These are phyloP conservation scores for Penicillium sp. DNA, from an alignment of 2,329 filamentous ascomycete genomes.

Conservation along the genomic window DNA sequence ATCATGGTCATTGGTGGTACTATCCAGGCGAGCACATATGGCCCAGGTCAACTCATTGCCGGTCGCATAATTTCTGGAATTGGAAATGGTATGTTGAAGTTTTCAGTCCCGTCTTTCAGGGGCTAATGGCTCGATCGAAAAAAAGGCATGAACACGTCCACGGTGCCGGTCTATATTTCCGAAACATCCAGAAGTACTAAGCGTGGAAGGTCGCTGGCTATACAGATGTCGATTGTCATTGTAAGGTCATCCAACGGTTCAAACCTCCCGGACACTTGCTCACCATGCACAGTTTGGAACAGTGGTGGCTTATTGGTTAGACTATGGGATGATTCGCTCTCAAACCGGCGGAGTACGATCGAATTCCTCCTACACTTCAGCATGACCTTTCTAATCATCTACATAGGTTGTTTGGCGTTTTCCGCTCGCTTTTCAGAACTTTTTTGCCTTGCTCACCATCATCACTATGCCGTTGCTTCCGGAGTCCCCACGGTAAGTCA, in stretches of 20 bases:
- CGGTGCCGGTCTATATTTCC: constrained; percentile 8
- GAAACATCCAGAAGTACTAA: constrained; percentile 3
- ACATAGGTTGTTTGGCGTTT: constrained; percentile 2
- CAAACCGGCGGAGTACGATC: not conserved
- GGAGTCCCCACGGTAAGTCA: constrained; percentile 22
- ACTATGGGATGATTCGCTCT: not conserved
- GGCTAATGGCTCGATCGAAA: not conserved
- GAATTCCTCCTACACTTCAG: not conserved
- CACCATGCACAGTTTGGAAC: not conserved
- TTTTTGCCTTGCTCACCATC: constrained; percentile 5
- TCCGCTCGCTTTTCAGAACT: not conserved
- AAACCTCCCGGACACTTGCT: not conserved
- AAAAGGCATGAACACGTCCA: constrained; percentile 9
- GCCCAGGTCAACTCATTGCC: constrained; percentile 53
- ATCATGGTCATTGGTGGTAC: constrained; percentile 49
- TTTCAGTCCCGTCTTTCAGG: not conserved
- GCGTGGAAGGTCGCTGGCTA: not conserved
- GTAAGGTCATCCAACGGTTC: not conserved
- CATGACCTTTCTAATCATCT: not conserved
- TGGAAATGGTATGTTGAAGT: constrained; percentile 45
- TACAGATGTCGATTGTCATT: constrained; percentile 3
- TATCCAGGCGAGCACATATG: constrained; percentile 51
- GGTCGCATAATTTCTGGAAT: constrained; percentile 53
- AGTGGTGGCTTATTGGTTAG: not conserved
- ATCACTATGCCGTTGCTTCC: not conserved